Conservation (phyloP, 345 rosid genomes). For the Euphorbia lathyris region DNA sequence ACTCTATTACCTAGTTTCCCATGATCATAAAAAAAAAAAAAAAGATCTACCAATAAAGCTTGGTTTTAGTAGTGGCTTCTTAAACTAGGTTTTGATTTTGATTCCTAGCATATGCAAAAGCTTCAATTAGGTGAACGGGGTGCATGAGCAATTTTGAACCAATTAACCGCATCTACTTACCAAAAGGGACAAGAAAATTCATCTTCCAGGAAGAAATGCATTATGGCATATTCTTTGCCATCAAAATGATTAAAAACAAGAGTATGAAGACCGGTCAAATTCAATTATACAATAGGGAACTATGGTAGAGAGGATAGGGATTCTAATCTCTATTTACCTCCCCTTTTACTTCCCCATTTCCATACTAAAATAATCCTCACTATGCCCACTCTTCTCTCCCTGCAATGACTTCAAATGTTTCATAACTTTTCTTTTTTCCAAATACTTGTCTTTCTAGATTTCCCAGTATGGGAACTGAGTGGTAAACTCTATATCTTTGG, state of each 20-base stretch:
- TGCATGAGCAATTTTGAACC: too few species aligned
- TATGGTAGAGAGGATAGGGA: not conserved
- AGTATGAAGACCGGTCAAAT: not conserved
- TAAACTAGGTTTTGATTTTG: too few species aligned
- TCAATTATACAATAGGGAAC: not conserved
- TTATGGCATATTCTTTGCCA: not conserved
- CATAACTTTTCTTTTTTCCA: not conserved
- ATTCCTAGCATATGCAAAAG: too few species aligned
- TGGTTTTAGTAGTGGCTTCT: too few species aligned
- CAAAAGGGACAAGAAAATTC: too few species aligned
- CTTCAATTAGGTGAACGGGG: too few species aligned
- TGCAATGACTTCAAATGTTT: not conserved
- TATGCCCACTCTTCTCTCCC: not conserved
- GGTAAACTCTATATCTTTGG: not conserved
- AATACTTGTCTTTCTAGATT: not conserved
- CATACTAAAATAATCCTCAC: not conserved
- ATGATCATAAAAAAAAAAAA: too few species aligned
- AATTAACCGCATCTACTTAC: too few species aligned
- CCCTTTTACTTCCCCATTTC: not conserved
- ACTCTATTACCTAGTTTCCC: too few species aligned
- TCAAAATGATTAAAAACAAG: not conserved
- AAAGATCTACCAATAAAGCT: too few species aligned
- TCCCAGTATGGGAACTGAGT: not conserved
- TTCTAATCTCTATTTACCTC: too few species aligned
- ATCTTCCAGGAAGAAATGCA: not conserved